phyloP scores from a whole-genome alignment of 352 stramenopile species.

The Globisporangium megalacanthum region DNA sequence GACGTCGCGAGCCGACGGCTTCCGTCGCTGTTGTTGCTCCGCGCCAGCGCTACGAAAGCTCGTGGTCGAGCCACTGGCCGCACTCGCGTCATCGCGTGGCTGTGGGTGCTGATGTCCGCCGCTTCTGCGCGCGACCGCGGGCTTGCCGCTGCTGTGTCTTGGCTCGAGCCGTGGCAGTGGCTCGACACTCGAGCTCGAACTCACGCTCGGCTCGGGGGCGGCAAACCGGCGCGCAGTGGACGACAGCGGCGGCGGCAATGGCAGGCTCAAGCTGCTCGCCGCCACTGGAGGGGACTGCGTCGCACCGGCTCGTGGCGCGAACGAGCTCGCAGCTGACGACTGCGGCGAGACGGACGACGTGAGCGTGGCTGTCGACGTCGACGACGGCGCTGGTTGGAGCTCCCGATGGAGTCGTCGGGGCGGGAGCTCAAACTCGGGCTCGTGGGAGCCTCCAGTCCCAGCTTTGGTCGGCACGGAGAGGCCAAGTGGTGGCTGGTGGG shows the following conservation, averaged over 20 bases:
- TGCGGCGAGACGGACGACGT: background rate
- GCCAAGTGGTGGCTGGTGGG: background rate
- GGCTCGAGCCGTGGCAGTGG: too few species aligned
- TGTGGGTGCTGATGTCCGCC: too few species aligned
- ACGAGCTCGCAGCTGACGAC: background rate
- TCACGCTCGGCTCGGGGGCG: too few species aligned
- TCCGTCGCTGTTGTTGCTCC: too few species aligned
- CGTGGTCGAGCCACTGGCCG: too few species aligned
- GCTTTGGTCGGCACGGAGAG: too few species aligned
- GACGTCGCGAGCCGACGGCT: too few species aligned
- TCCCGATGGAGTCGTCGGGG: constrained; percentile 38
- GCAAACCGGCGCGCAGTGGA: constrained; percentile 11
- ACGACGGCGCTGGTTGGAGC: constrained; percentile 8
- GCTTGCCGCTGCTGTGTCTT: too few species aligned
- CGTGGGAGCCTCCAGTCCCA: constrained; percentile 13
- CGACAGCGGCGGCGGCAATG: constrained; percentile 8
- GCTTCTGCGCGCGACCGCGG: too few species aligned
- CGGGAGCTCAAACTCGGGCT: constrained; percentile 18
- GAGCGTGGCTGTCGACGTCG: background rate
- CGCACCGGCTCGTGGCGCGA: background rate
- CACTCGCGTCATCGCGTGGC: too few species aligned
- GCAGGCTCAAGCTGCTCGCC: constrained; percentile 5
- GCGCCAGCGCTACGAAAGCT: too few species aligned
- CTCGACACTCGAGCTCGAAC: background rate
- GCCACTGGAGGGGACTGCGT: background rate